Conservation (phyloP, 192 early-diverging fungal genomes). For the Kickxella alabastrina region DNA sequence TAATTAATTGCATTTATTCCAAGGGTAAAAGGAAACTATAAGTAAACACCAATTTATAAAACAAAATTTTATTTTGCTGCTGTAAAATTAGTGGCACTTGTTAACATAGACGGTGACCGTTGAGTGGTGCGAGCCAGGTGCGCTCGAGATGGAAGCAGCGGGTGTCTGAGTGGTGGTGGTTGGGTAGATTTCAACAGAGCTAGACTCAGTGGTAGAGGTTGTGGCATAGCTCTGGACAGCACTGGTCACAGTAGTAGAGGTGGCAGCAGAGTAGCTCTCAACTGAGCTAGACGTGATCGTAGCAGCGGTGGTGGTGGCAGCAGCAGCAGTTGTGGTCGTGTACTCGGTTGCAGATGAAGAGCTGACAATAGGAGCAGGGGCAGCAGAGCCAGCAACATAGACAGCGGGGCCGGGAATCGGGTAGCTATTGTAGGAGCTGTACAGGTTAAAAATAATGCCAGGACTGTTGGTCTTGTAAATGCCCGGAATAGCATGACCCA, state of each 20-base stretch:
- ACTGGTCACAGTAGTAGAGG: not conserved
- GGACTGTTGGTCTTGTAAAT: constrained; percentile 3
- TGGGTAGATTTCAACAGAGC: constrained; percentile 5
- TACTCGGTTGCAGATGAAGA: not conserved
- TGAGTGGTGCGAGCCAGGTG: constrained; percentile 3
- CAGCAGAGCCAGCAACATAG: constrained; percentile 8
- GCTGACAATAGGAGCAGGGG: not conserved
- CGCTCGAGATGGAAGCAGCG: constrained; percentile 18
- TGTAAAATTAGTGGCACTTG: constrained; percentile 36
- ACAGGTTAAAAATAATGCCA: constrained; percentile 4
- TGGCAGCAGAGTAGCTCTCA: not conserved
- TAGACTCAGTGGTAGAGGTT: not conserved
- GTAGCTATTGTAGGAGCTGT: constrained; percentile 5
- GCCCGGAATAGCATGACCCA: constrained; percentile 1
- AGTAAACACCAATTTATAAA: no score
- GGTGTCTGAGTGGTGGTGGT: not conserved
- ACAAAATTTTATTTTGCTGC: no score
- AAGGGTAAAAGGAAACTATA: no score
- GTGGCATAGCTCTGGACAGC: constrained; percentile 2
- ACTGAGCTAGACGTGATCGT: no score
- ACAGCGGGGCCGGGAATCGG: constrained; percentile 7
- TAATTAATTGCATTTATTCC: no score
- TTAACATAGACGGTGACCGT: constrained; percentile 2
- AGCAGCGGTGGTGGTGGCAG: constrained; percentile 1
- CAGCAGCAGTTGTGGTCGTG: not conserved